Base-by-base conservation (phyloP, 2,329 filamentous ascomycete species). In the Ceratocystis variospora region DNA sequence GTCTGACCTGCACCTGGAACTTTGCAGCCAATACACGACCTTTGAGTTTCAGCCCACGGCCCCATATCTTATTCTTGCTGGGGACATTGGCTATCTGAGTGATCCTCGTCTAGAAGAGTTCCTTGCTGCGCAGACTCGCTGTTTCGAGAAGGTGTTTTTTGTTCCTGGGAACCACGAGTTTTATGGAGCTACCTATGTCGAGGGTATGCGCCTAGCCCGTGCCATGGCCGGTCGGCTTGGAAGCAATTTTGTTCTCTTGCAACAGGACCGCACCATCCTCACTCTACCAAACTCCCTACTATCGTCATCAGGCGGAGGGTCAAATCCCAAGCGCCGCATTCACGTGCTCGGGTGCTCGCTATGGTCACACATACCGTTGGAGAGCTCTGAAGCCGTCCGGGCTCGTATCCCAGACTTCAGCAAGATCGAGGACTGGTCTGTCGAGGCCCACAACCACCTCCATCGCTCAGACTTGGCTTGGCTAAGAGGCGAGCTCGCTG, bases 151-250 rank as follows among this genome's bases (percentile, higher is more conserved):
- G 3, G 76, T 82, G 1, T 77, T 81, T 63, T 71, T 81, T 1
- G 75, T 82, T 0, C 74, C 82, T 1, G 81, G 80, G 0, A 83
- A 83, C 70, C 80, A 83, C 69, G 81, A 83, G 70, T 82, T 82
- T 70, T 81, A 80, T 70, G 76, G 76, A 37, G 72, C 78, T 44
- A 74, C 73, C 48, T 75, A 77, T 63, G 71, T 74, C 1, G 70
- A 73, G 0, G 76, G 75, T 0, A 68, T 82, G 4, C 70, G 71
- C 1, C 71, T 70, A 10, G 79, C 79, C 0, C 69, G 70, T 25
- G 70, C 70, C 6, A 71, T 82, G 2, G 72, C 72, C 63, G 62
- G 72, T 2, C 79, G 82, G 65, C 72, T 75, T 0, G 64, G 61
- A 0, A 70, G 82, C 0, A 76, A 73, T 44, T 64, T 83, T 10